These are phyloP conservation scores for Neurospora africana DNA, from an alignment of 495 filamentous ascomycete species.

Conservation along the genomic window DNA sequence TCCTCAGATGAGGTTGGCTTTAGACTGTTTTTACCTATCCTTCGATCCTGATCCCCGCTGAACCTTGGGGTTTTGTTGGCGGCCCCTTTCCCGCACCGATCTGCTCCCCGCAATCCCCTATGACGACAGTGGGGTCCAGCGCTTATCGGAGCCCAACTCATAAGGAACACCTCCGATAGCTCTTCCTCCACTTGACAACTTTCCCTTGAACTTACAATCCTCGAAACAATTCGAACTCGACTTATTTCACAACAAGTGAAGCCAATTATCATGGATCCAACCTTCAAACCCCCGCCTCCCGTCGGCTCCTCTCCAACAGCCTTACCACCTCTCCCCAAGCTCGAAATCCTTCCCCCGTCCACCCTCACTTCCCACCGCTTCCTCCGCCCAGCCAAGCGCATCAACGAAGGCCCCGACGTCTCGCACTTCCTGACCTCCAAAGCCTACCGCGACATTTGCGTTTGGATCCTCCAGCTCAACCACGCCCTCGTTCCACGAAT, in stretches of 20 bases:
- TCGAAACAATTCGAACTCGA: neutral
- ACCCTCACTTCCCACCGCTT: constrained; percentile 28
- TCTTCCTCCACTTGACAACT: neutral
- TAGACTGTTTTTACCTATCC: neutral
- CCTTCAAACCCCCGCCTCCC: neutral
- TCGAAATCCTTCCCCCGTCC: constrained; percentile 22
- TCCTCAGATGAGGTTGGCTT: neutral
- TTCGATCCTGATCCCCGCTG: neutral
- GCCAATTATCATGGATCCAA: neutral
- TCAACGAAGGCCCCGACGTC: constrained; percentile 74
- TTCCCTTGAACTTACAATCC: neutral
- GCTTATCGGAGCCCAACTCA: neutral
- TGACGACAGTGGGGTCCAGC: neutral
- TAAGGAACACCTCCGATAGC: neutral
- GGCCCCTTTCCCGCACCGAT: neutral
- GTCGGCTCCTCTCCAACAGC: neutral
- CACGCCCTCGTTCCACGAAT: constrained; percentile 66
- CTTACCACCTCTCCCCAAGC: constrained; percentile 12
- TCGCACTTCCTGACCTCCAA: constrained; percentile 60
- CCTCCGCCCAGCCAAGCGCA: constrained; percentile 55
- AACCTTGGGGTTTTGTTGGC: neutral
- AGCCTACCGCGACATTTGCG: constrained; percentile 77
- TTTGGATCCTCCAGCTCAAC: constrained; percentile 84
- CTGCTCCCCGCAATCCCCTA: neutral
- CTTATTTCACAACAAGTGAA: neutral